A percentile compares a stretch with the other conserved stretches of the same genome.
Conservation (phyloP, 805 yeast genomes). For the Torulaspora delbrueckii region DNA sequence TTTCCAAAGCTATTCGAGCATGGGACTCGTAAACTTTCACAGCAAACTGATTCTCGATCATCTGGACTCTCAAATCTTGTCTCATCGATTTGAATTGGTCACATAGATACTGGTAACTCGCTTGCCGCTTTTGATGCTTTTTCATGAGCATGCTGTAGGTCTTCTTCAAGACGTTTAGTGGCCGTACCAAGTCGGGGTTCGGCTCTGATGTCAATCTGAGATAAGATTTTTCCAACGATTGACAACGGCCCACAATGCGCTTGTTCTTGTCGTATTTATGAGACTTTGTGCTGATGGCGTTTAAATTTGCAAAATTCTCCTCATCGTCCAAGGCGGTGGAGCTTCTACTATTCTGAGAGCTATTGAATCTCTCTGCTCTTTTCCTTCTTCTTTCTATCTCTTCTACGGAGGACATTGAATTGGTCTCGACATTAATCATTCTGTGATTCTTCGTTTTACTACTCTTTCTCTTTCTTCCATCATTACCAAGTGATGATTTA, state of each 20-base stretch:
- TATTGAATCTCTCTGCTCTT: constrained; percentile 36
- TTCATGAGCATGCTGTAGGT: constrained; percentile 51
- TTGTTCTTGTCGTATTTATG: constrained; percentile 33
- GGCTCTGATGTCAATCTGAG: constrained; percentile 88
- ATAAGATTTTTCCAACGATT: constrained; percentile 68
- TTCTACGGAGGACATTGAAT: constrained; percentile 8
- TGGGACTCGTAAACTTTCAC: constrained; percentile 78
- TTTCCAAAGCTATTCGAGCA: constrained; percentile 79
- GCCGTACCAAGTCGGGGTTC: constrained; percentile 78
- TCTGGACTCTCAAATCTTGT: constrained; percentile 91
- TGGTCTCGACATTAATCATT: constrained; percentile 11
- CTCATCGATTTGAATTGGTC: constrained; percentile 89
- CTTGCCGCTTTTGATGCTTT: constrained; percentile 47
- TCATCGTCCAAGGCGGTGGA: constrained; percentile 12
- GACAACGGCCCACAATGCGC: constrained; percentile 58
- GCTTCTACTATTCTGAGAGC: constrained; percentile 10
- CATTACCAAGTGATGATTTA: constrained; percentile 1
- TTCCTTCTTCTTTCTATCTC: constrained; percentile 31
- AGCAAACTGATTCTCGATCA: constrained; percentile 71
- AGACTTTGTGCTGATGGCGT: constrained; percentile 32
- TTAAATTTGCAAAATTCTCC: constrained; percentile 25
- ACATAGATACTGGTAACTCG: constrained; percentile 68
- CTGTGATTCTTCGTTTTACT: not conserved
- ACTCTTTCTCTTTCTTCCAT: constrained; percentile 5
- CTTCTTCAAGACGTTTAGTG: constrained; percentile 53